phyloP scores from a whole-genome alignment of 2,329 filamentous ascomycete genomes.

The Leptographium galeiforme region DNA sequence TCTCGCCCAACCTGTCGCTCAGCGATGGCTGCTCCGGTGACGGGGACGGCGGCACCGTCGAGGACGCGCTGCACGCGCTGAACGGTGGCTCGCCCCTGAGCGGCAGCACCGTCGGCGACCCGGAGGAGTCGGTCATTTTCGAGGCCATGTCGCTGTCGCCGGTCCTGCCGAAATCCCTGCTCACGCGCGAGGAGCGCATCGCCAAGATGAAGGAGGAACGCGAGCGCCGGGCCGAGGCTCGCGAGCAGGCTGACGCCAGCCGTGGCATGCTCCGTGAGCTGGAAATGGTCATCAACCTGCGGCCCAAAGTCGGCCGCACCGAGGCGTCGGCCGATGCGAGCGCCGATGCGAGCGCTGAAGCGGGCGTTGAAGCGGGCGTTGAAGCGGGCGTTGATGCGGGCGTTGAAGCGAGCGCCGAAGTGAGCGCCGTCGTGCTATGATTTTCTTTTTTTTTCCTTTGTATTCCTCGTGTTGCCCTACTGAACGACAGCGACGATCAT shows the following conservation, averaged over 20 bases:
- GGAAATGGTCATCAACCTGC: conserved; percentile 66
- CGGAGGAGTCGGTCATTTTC: conserved; percentile 68
- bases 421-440: background rate
- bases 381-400: background rate
- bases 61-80: conserved; percentile 60
- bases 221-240: conserved; percentile 54
- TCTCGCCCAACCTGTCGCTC: conserved; percentile 49
- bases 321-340: background rate
- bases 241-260: conserved; percentile 67
- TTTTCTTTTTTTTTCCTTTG: background rate
- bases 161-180: conserved; percentile 46
- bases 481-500: background rate
- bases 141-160: conserved; percentile 74
- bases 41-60: conserved; percentile 27
- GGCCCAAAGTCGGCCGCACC: conserved; percentile 6
- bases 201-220: conserved; percentile 79
- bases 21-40: conserved; percentile 44
- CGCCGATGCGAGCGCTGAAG: background rate
- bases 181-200: conserved; percentile 80
- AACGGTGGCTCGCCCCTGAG: conserved; percentile 44
- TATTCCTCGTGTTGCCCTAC: background rate
- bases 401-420: background rate
- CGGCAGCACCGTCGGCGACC: conserved; percentile 29
- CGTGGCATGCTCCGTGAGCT: conserved; percentile 86
- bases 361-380: background rate